Evolutionary conservation across 1,139 yeast species (phyloP), one percentile per base, ranked within the genome.

Genomic region (Pichia norvegensis): DNA sequence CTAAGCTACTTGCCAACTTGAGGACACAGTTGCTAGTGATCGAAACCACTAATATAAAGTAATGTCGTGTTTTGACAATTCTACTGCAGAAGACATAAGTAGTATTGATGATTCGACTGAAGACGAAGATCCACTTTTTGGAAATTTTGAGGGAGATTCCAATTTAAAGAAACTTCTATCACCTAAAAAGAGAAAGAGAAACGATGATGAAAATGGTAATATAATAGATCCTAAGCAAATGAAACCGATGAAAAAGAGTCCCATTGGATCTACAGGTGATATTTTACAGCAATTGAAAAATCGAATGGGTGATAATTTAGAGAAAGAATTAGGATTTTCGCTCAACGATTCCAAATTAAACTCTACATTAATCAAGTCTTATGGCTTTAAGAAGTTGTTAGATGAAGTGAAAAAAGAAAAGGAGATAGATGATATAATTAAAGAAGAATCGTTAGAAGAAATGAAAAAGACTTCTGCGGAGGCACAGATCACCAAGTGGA

Each of bases 291-390:
- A 45, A 29, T 21, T 48, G 13, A 36, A 46, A 37, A n/a, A 10
- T 9, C 40, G 37, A 11, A 45, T 43, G 43, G 41, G 36, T 9
- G 38, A 41, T 39, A 35, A 47, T 13, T 36, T 48, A 11, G 51
- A 48, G 17, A 43, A 41, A 36, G 51, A 48, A n/a, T 33, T 48
- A 6, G 51, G 51, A n/a, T 48, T 48, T 41, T 48, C 51, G 10
- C 22, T 48, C 3, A 36, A 38, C 7, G 38, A 40, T 17, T 19
- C 16, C 4, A 16, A 36, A 13, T 14, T 38, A 1, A n/a, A 14
- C 9, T 36, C 10, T 3, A 11, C 3, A n/a, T 5, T 36, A 3
- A 17, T 16, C 1, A 31, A 33, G 11, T 33, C 43, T 11, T 21
- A 23, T 27, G 37, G 29, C 20, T 47, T 47, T 25, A 14, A 22